These are phyloP conservation scores for Dalbergia oliveri DNA, from an alignment of 306 rosid genomes.

Conservation along the genomic window DNA sequence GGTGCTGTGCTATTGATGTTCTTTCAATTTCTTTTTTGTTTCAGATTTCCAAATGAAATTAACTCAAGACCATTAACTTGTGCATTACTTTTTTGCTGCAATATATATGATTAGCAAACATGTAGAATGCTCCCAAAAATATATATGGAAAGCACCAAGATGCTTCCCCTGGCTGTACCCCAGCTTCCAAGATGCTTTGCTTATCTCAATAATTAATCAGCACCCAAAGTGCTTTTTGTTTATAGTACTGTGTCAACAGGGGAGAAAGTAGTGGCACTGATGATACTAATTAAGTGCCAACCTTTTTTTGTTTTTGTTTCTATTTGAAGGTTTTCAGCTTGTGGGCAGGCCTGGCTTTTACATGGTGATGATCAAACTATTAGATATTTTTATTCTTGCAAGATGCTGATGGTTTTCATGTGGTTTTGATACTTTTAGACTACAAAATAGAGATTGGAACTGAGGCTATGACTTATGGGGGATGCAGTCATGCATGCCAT, in stretches of 20 bases:
- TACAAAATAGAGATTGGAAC: slow-evolving; percentile 5
- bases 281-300: slow-evolving; percentile 22
- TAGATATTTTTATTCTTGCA: slow-evolving; percentile 33
- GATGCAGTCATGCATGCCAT: slow-evolving; percentile 47
- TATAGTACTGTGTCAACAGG: slow-evolving; percentile 24
- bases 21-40: not conserved
- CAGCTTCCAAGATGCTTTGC: slow-evolving; percentile 54
- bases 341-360: slow-evolving; percentile 28
- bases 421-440: slow-evolving; percentile 10
- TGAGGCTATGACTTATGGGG: slow-evolving; percentile 22
- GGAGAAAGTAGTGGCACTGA: slow-evolving; percentile 42
- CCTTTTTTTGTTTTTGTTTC: slow-evolving; percentile 45
- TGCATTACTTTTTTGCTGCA: slow-evolving; percentile 23
- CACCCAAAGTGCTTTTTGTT: slow-evolving; percentile 46
- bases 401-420: slow-evolving; percentile 7
- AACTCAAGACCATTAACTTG: not conserved
- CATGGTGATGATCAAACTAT: not conserved
- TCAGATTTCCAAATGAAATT: not conserved
- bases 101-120: slow-evolving; percentile 36
- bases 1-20: not conserved
- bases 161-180: slow-evolving; percentile 41
- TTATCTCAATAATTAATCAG: slow-evolving; percentile 43
- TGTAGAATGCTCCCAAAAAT: not conserved
- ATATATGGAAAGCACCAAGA: slow-evolving; percentile 22
- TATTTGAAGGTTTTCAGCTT: slow-evolving; percentile 30